Evolutionary conservation across 2,329 filamentous ascomycete genomes (phyloP).

Genomic region (Ophiostoma tasmaniense): DNA sequence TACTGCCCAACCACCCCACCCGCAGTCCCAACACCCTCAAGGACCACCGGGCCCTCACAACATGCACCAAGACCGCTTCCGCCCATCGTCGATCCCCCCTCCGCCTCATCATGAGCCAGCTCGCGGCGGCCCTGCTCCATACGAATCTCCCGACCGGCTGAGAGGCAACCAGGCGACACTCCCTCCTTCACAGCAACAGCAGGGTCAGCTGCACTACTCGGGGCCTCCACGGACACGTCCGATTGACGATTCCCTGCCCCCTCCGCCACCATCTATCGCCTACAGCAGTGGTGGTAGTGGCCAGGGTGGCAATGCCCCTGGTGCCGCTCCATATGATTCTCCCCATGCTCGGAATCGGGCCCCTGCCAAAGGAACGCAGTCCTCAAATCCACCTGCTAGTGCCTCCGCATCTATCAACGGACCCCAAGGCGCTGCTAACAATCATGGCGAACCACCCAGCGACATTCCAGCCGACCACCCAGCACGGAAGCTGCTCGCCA

Average conservation of each 20-base stretch:
- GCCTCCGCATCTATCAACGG: neutral
- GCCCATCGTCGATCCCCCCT: slow-evolving; percentile 25
- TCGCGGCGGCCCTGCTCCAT: slow-evolving; percentile 28
- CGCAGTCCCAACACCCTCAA: slow-evolving; percentile 31
- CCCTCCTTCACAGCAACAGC: slow-evolving; percentile 21
- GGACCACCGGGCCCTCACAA: slow-evolving; percentile 27
- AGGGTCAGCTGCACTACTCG: slow-evolving; percentile 9
- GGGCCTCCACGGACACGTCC: slow-evolving; percentile 32
- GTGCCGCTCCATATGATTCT: neutral
- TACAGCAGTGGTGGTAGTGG: slow-evolving; percentile 34
- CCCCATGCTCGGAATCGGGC: neutral
- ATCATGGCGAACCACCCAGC: slow-evolving; percentile 27
- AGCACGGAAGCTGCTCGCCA: slow-evolving; percentile 61
- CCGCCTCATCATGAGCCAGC: slow-evolving; percentile 26
- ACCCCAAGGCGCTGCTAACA: slow-evolving; percentile 25
- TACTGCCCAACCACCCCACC: slow-evolving; percentile 16
- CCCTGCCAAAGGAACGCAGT: neutral
- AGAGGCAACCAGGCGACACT: slow-evolving; percentile 28
- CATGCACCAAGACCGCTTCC: slow-evolving; percentile 32
- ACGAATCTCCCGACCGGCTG: slow-evolving; percentile 45
- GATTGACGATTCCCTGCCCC: slow-evolving; percentile 35
- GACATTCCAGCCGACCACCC: slow-evolving; percentile 51
- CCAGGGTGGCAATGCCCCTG: neutral
- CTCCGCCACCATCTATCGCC: slow-evolving; percentile 42
- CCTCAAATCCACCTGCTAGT: neutral